Conservation (phyloP, 805 yeast genomes). For the Candida tallmaniae region DNA sequence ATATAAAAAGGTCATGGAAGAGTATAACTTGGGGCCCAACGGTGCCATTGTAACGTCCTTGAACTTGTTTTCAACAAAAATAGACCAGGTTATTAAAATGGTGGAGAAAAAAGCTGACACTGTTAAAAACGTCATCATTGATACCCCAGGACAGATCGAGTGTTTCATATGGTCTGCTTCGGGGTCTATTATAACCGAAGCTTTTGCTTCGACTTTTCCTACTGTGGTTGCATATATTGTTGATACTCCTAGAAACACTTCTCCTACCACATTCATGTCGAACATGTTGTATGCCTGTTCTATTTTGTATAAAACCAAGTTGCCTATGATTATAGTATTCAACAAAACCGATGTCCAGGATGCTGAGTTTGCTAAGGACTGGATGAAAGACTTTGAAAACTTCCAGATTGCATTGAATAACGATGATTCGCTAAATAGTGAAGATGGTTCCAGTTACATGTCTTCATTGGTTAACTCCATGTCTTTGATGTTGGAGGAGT, state of each 20-base stretch:
- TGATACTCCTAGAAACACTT: constrained; percentile 91
- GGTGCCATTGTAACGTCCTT: constrained; percentile 97
- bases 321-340: constrained; percentile 95
- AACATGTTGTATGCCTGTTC: constrained; percentile 99
- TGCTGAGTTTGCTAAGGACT: constrained; percentile 83
- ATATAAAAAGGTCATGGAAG: constrained; percentile 94
- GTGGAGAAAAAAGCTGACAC: constrained; percentile 69
- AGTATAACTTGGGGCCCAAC: constrained; percentile 92
- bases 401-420: constrained; percentile 75
- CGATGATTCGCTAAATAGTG: constrained; percentile 64
- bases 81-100: constrained; percentile 86
- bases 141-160: constrained; percentile 98
- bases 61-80: constrained; percentile 88
- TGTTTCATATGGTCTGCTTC: constrained; percentile 98
- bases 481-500: constrained; percentile 95
- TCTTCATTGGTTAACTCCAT: constrained; percentile 87
- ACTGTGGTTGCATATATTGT: constrained; percentile 94
- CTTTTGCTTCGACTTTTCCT: constrained; percentile 93
- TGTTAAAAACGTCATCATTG: constrained; percentile 73
- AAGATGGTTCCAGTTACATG: constrained; percentile 76
- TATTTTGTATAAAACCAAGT: constrained; percentile 87
- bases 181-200: constrained; percentile 93
- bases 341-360: constrained; percentile 88
- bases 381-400: constrained; percentile 96
- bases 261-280: constrained; percentile 96